Evolutionary conservation across 2,329 filamentous ascomycete species (phyloP).

Genomic region (Phoma sp.): DNA sequence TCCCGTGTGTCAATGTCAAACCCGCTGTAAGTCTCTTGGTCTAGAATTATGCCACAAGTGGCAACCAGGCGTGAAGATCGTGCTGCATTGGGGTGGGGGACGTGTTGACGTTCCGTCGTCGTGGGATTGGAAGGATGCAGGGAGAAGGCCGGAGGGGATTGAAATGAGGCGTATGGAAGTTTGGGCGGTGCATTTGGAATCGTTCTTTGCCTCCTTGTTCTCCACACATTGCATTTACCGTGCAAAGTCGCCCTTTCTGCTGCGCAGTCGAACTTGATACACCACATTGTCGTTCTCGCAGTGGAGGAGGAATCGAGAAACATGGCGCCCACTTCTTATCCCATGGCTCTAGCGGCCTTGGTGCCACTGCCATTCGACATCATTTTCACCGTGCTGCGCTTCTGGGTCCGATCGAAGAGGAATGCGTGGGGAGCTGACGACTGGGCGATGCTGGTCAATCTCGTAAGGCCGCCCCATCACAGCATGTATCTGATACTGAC

Average conservation of each 20-base stretch:
- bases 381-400: conserved; percentile 15
- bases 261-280: neutral
- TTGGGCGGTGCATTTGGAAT: neutral
- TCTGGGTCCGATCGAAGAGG: conserved; percentile 20
- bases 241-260: neutral
- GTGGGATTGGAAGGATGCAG: conserved; percentile 12
- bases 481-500: neutral
- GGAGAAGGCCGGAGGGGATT: conserved; percentile 3
- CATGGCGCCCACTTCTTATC: conserved; percentile 22
- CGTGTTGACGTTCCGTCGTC: conserved; percentile 11
- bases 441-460: conserved; percentile 23
- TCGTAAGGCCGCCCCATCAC: conserved; percentile 3
- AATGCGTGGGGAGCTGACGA: conserved; percentile 23
- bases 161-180: conserved; percentile 8
- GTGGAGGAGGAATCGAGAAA: neutral
- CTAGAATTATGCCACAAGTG: neutral
- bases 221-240: neutral
- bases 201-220: neutral
- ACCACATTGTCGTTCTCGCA: neutral
- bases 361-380: conserved; percentile 18
- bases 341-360: conserved; percentile 19
- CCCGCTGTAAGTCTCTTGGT: conserved; percentile 5
- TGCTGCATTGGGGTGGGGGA: neutral
- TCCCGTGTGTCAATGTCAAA: conserved; percentile 16
- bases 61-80: conserved; percentile 5